Conservation (phyloP, 257 asterid species). For the Nicotiana sylvestris region DNA sequence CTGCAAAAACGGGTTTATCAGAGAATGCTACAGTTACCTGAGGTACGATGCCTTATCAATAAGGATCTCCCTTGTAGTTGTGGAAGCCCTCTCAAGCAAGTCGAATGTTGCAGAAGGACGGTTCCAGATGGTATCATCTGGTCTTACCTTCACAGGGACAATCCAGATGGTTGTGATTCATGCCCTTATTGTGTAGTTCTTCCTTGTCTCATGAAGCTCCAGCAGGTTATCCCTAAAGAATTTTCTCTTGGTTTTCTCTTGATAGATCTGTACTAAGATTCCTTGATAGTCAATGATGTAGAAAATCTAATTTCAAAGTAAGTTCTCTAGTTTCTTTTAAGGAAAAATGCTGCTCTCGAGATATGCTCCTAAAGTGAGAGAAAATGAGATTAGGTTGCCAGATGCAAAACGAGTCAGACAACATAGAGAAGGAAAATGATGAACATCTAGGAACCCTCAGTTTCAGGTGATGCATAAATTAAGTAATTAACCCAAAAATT, state of each 20-base stretch:
- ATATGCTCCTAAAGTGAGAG: constrained; percentile 7
- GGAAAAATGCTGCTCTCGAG: background rate
- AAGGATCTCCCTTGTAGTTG: constrained; percentile 88
- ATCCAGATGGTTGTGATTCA: constrained; percentile 88
- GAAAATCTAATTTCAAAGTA: background rate
- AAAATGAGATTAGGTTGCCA: background rate
- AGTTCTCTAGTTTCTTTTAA: background rate
- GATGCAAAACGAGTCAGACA: background rate
- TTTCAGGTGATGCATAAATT: background rate
- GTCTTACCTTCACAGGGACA: constrained; percentile 85
- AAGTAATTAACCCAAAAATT: background rate
- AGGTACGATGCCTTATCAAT: constrained; percentile 77
- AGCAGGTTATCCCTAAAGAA: constrained; percentile 54
- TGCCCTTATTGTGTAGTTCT: constrained; percentile 97
- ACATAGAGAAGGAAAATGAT: background rate
- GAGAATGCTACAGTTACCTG: constrained; percentile 77
- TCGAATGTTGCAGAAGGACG: constrained; percentile 75
- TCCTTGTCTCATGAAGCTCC: constrained; percentile 92
- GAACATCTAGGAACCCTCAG: background rate
- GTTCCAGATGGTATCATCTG: constrained; percentile 79
- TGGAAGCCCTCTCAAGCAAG: constrained; percentile 93
- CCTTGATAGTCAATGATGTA: background rate
- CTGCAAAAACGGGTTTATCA: constrained; percentile 83
- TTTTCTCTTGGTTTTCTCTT: constrained; percentile 12
- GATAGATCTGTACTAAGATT: background rate